A percentile compares a stretch with the other conserved stretches of the same genome.
phyloP scores from a whole-genome alignment of 1,284 basidiomycete genomes.

The Austropuccinia psidii region DNA sequence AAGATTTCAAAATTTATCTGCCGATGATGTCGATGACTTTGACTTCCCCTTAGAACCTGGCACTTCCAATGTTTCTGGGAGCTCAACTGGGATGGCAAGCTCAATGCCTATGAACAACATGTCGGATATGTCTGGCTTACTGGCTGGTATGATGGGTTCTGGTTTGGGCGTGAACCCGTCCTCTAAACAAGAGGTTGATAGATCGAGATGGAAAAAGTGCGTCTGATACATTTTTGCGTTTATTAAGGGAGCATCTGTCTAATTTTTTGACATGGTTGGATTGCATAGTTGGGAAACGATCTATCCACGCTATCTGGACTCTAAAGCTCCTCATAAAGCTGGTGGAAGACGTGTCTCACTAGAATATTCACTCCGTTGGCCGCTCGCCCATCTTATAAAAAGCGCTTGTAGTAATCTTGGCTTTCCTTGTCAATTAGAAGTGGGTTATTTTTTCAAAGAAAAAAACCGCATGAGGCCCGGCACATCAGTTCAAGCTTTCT shows the following conservation, averaged over 20 bases:
- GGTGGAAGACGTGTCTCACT: conserved; percentile 74
- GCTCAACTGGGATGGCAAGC: not conserved
- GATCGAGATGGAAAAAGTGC: conserved; percentile 8
- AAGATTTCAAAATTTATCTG: not conserved
- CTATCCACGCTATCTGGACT: conserved; percentile 95
- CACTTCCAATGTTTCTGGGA: not conserved
- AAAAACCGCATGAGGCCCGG: not conserved
- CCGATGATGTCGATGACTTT: conserved; percentile 29
- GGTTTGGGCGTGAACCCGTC: not conserved
- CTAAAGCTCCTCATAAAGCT: conserved; percentile 74
- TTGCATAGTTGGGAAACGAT: conserved; percentile 73
- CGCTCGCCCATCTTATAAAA: conserved; percentile 81
- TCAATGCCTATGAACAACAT: not conserved
- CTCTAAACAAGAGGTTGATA: not conserved
- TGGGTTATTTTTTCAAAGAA: no score
- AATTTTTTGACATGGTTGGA: not conserved
- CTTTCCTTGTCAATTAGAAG: conserved; percentile 73
- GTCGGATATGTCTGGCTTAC: not conserved
- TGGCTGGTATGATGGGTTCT: conserved; percentile 16
- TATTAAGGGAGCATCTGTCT: not conserved
- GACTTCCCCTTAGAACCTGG: conserved; percentile 16
- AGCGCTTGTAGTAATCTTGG: conserved; percentile 70
- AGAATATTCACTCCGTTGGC: conserved; percentile 81
- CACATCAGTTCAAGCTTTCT: not conserved
- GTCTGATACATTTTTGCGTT: not conserved